These are phyloP conservation scores for Cronartium quercuum DNA, from an alignment of 1,284 basidiomycete genomes.

Conservation along the genomic window DNA sequence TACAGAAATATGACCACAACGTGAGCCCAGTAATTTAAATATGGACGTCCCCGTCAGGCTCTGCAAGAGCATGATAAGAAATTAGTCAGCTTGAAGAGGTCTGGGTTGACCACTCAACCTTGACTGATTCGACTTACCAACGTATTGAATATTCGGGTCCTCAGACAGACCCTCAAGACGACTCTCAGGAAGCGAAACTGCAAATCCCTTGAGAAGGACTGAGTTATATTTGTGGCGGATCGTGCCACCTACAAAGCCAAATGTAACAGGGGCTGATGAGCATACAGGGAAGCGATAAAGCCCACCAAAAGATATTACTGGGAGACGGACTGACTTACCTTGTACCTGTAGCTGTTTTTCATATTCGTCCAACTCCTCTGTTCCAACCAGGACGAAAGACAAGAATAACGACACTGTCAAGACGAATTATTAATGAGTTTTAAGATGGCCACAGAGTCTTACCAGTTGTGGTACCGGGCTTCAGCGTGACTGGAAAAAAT, in stretches of 20 bases:
- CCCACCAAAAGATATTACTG: too few species aligned
- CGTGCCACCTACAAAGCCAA: background rate
- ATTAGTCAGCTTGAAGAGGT: background rate
- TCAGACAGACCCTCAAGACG: background rate
- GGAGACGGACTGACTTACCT: background rate
- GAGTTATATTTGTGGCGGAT: background rate
- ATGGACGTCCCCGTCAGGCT: background rate
- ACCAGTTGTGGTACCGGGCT: background rate
- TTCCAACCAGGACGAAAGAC: background rate
- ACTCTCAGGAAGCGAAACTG: background rate
- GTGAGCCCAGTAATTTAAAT: background rate
- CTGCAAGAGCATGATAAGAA: background rate
- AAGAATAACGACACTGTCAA: background rate
- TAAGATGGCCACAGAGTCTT: background rate
- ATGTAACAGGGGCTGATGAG: background rate
- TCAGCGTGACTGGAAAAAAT: background rate
- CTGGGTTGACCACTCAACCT: background rate
- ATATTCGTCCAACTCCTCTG: background rate
- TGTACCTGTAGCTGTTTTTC: background rate
- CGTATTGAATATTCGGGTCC: background rate
- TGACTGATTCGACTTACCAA: background rate
- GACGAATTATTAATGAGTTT: background rate
- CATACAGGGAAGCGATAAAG: background rate
- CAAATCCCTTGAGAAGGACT: background rate
- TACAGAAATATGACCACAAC: too few species aligned